Conservation (phyloP, 208 protist genomes). For the Trypanosoma scelopori region DNA sequence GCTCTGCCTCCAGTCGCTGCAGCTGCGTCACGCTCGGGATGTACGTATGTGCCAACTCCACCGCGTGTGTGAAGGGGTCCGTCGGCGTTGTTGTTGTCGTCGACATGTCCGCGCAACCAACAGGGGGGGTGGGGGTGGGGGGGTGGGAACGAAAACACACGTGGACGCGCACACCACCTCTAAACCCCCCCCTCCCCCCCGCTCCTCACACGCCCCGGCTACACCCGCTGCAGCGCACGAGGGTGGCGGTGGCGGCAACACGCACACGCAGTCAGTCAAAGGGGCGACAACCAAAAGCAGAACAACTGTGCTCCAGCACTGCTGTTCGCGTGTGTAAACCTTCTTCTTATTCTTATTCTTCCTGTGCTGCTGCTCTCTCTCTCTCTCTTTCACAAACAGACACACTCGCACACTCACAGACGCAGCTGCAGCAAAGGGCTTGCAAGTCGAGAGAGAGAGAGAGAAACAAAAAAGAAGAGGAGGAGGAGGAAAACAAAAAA, state of each 20-base stretch:
- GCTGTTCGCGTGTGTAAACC: no score
- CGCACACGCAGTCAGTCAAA: background rate
- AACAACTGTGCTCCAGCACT: background rate
- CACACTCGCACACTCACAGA: no score
- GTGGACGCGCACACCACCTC: no score
- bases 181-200: background rate
- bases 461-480: no score
- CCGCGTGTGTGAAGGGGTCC: conserved; percentile 56
- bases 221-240: background rate
- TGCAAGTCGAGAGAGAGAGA: background rate
- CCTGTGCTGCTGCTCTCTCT: no score
- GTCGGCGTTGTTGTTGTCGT: no score
- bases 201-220: background rate
- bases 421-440: background rate
- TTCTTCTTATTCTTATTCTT: no score
- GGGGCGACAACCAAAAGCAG: background rate
- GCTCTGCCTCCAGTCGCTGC: conserved; percentile 55
- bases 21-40: conserved; percentile 31
- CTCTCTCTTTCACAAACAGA: no score
- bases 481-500: no score
- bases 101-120: no score
- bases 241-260: background rate
- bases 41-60: conserved; percentile 63
- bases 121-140: no score
- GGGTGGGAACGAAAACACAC: no score